These are phyloP conservation scores for Bipolaris sorokiniana DNA, from an alignment of 2,329 filamentous ascomycete species.

Conservation along the genomic window DNA sequence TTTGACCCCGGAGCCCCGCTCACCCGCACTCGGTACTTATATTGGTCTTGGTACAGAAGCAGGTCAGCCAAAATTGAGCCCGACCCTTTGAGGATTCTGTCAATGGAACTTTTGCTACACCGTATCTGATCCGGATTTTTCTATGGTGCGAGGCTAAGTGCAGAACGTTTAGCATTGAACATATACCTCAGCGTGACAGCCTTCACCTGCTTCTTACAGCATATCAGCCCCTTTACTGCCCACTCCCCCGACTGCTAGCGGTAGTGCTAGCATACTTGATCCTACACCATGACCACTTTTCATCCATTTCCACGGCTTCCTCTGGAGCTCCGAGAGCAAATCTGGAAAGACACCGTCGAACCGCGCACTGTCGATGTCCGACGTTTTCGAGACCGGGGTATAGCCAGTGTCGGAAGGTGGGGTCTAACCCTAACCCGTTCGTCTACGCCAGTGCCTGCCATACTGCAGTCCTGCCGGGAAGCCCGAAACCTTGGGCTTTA, in stretches of 20 bases:
- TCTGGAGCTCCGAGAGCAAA: constrained; percentile 15
- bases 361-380: constrained; percentile 21
- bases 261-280: background rate
- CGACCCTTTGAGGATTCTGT: background rate
- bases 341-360: constrained; percentile 22
- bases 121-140: background rate
- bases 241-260: background rate
- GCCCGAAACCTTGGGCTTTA: constrained; percentile 15
- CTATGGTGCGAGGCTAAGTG: background rate
- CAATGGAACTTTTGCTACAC: background rate
- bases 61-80: background rate
- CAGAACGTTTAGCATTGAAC: background rate
- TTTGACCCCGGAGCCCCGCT: background rate
- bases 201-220: background rate
- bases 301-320: constrained; percentile 20
- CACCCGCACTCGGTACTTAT: background rate
- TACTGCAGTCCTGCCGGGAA: constrained; percentile 16
- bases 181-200: background rate
- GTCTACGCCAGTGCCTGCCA: constrained; percentile 11
- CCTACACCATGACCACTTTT: constrained; percentile 15
- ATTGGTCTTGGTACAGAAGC: background rate
- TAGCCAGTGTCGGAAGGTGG: no score
- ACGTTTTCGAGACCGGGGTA: background rate
- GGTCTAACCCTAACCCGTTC: no score
- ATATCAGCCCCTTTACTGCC: background rate